Evolutionary conservation across 2,329 filamentous ascomycete genomes (phyloP).

Genomic region (Colletotrichum siamense): DNA sequence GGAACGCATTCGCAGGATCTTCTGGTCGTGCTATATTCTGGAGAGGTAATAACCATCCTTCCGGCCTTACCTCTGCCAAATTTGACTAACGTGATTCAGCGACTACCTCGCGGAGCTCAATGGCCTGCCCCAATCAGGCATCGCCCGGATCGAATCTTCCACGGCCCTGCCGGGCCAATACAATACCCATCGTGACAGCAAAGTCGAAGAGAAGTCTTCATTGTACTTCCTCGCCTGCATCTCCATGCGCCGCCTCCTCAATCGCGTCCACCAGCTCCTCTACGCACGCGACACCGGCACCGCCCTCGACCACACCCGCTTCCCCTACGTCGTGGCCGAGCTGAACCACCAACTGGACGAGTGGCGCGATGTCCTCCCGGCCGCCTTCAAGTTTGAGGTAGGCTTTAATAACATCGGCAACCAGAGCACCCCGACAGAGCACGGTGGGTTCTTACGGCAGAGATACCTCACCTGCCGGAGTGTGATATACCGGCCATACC

Average conservation of each 20-base stretch:
- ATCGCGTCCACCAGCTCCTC: slow-evolving; percentile 53
- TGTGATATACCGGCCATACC: slow-evolving; percentile 57
- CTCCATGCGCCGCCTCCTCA: slow-evolving; percentile 53
- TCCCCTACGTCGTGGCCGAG: slow-evolving; percentile 53
- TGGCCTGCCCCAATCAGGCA: slow-evolving; percentile 53
- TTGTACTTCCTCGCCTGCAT: slow-evolving; percentile 61
- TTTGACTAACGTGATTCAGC: slow-evolving; percentile 28
- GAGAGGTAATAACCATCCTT: slow-evolving; percentile 42
- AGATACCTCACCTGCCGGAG: slow-evolving; percentile 57
- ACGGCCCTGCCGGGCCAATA: slow-evolving; percentile 53
- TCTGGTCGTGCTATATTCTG: slow-evolving; percentile 61
- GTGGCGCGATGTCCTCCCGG: slow-evolving; percentile 52
- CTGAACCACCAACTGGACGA: slow-evolving; percentile 54
- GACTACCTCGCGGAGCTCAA: slow-evolving; percentile 59
- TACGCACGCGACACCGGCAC: slow-evolving; percentile 52
- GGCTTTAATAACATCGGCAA: slow-evolving; percentile 25
- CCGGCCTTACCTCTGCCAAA: too few species aligned
- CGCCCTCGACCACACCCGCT: slow-evolving; percentile 47
- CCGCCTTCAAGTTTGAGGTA: slow-evolving; percentile 45
- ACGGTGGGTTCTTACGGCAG: slow-evolving; percentile 54
- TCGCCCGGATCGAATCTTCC: slow-evolving; percentile 56
- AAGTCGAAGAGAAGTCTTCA: slow-evolving; percentile 51
- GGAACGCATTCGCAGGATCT: slow-evolving; percentile 55
- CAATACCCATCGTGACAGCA: slow-evolving; percentile 43
- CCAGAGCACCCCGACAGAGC: slow-evolving; percentile 38